These are phyloP conservation scores for Gossypium thurberi DNA, from an alignment of 345 rosid genomes.

Conservation along the genomic window DNA sequence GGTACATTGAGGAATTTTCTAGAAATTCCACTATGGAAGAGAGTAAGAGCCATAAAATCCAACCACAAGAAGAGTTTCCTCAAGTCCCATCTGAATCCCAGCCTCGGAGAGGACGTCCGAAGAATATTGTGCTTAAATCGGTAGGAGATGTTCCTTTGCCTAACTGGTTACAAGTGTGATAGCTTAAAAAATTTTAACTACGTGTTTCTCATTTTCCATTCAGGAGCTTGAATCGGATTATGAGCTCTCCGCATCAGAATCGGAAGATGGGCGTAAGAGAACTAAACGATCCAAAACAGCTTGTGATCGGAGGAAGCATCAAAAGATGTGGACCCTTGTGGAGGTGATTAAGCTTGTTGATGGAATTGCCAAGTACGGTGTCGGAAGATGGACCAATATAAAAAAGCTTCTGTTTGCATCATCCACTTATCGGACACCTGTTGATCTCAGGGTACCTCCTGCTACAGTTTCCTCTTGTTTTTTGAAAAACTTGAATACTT, in stretches of 20 bases:
- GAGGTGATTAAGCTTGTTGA: conserved; percentile 80
- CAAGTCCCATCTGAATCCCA: conserved; percentile 29
- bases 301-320: conserved; percentile 76
- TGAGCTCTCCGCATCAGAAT: conserved; percentile 43
- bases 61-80: conserved; percentile 19
- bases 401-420: conserved; percentile 60
- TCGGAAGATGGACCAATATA: conserved; percentile 91
- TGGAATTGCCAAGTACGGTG: conserved; percentile 81
- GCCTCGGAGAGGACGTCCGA: conserved; percentile 33
- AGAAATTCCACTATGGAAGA: conserved; percentile 16
- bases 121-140: conserved; percentile 28
- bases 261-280: conserved; percentile 41
- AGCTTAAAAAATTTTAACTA: not conserved
- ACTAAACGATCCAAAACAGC: conserved; percentile 34
- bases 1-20: conserved; percentile 49
- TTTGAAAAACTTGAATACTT: conserved; percentile 4
- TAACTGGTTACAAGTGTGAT: not conserved
- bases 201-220: not conserved
- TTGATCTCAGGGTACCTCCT: conserved; percentile 78
- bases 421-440: conserved; percentile 64
- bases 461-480: conserved; percentile 11
- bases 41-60: conserved; percentile 25
- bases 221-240: conserved; percentile 43
- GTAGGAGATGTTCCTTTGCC: conserved; percentile 21
- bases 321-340: conserved; percentile 73